Conservation (phyloP, 495 filamentous ascomycete species). For the Neurospora terricola region DNA sequence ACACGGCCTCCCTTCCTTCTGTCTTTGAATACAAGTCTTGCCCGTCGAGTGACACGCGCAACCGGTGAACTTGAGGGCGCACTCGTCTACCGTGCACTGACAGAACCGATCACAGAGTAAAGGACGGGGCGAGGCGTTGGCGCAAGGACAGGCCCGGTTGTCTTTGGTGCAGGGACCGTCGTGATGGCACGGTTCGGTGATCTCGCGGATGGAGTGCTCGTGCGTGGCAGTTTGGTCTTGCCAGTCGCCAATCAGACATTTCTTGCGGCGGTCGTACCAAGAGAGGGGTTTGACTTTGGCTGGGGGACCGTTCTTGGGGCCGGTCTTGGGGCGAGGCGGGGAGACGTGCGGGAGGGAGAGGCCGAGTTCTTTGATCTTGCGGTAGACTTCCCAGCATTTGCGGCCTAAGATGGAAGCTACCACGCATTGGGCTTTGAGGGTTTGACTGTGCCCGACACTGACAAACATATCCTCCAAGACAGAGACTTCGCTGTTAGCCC, state of each 20-base stretch:
- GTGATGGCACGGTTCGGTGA: slow-evolving; percentile 35
- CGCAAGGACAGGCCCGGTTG: slow-evolving; percentile 43
- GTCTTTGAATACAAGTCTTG: slow-evolving; percentile 39
- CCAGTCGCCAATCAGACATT: slow-evolving; percentile 37
- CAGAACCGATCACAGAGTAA: slow-evolving; percentile 62
- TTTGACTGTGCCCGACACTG: slow-evolving; percentile 25
- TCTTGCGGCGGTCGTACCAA: slow-evolving; percentile 40
- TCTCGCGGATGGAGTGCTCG: slow-evolving; percentile 30
- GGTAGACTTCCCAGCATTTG: slow-evolving; percentile 41
- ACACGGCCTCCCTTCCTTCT: slow-evolving; percentile 42
- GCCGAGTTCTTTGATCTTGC: slow-evolving; percentile 32
- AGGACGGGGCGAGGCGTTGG: slow-evolving; percentile 23
- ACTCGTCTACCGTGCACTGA: slow-evolving; percentile 46
- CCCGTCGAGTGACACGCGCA: slow-evolving; percentile 48
- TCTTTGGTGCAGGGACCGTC: slow-evolving; percentile 35
- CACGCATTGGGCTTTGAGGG: slow-evolving; percentile 28
- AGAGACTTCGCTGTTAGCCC: slow-evolving; percentile 30
- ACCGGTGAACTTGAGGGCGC: slow-evolving; percentile 54
- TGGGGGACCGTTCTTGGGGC: background rate
- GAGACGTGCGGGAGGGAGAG: slow-evolving; percentile 17
- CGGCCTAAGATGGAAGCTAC: slow-evolving; percentile 32
- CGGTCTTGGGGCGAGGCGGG: slow-evolving; percentile 4
- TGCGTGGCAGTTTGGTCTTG: slow-evolving; percentile 35
- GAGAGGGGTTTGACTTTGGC: slow-evolving; percentile 26
- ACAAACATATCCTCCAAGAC: slow-evolving; percentile 29